These are phyloP conservation scores for Chlamydomonas reinhardtii DNA, from an alignment of 163 green algal genomes.

Conservation along the genomic window DNA sequence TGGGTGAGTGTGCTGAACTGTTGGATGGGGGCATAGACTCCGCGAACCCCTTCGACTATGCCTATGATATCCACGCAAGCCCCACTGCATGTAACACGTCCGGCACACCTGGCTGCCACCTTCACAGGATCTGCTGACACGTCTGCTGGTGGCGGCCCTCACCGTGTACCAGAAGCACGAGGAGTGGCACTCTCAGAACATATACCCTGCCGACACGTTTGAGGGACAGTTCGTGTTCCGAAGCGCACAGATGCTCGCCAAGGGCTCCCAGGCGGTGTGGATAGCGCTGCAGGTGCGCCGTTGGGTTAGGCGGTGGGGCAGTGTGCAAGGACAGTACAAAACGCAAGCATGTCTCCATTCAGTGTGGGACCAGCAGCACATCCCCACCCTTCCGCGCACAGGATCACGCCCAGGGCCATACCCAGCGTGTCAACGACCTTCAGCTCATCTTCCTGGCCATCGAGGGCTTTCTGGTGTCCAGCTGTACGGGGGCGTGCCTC, in stretches of 20 bases:
- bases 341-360: too few relatives aligned
- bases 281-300: not conserved
- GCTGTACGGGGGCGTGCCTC: not conserved
- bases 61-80: too few relatives aligned
- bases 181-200: not conserved
- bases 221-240: not conserved
- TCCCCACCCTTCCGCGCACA: not conserved
- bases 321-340: too few relatives aligned
- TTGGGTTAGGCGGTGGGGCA: too few relatives aligned
- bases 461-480: slow-evolving; percentile 16
- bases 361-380: too few relatives aligned
- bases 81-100: too few relatives aligned
- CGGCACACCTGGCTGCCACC: too few relatives aligned
- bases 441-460: slow-evolving; percentile 32
- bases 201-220: not conserved
- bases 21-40: too few relatives aligned
- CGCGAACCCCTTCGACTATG: too few relatives aligned
- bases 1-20: not conserved
- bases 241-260: not conserved
- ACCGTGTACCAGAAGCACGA: not conserved
- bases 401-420: not conserved
- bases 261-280: not conserved
- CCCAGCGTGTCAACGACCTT: slow-evolving; percentile 5
- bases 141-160: not conserved
- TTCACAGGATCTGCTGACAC: not conserved